These are phyloP conservation scores for Rhodotorula diobovata DNA, from an alignment of 768 basidiomycete genomes.

Conservation along the genomic window DNA sequence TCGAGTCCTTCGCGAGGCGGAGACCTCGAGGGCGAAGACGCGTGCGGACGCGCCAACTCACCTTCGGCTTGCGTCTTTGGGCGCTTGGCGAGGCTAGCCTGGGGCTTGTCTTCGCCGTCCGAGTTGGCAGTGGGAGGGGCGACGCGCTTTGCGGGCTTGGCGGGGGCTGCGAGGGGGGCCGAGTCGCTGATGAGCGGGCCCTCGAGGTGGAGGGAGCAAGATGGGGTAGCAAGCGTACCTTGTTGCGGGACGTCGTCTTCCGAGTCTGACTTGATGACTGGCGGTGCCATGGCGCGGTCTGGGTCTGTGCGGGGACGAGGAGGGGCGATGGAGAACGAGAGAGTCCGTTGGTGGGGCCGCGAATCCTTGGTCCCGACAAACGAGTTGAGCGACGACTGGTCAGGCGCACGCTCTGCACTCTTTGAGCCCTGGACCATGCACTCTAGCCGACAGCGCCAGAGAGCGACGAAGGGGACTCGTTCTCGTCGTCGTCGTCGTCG, in stretches of 20 bases:
- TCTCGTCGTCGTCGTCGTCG: too few species aligned
- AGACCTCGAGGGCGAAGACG: background rate
- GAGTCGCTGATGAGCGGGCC: background rate
- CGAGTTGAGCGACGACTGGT: constrained; percentile 15
- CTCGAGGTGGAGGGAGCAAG: too few species aligned
- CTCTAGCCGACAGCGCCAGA: too few species aligned
- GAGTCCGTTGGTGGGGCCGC: constrained; percentile 15
- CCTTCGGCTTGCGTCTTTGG: background rate
- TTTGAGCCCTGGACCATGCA: background rate
- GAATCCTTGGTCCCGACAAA: constrained; percentile 16
- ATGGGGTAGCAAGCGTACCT: background rate
- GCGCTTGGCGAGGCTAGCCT: background rate
- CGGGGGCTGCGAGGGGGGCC: background rate
- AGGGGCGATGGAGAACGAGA: background rate
- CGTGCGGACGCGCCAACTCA: background rate
- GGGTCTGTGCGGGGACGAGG: background rate
- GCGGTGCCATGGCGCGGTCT: background rate
- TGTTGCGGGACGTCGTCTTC: background rate
- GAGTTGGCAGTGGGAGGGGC: background rate
- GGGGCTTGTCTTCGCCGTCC: background rate
- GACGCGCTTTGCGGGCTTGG: constrained; percentile 3
- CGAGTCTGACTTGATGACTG: background rate
- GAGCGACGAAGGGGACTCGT: too few species aligned
- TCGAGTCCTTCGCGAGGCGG: background rate
- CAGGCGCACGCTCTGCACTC: background rate